A percentile compares a stretch with the other conserved stretches of the same genome.
These are phyloP conservation scores for Exophiala dermatitidis DNA, from an alignment of 2,329 filamentous ascomycete genomes.

Conservation along the genomic window DNA sequence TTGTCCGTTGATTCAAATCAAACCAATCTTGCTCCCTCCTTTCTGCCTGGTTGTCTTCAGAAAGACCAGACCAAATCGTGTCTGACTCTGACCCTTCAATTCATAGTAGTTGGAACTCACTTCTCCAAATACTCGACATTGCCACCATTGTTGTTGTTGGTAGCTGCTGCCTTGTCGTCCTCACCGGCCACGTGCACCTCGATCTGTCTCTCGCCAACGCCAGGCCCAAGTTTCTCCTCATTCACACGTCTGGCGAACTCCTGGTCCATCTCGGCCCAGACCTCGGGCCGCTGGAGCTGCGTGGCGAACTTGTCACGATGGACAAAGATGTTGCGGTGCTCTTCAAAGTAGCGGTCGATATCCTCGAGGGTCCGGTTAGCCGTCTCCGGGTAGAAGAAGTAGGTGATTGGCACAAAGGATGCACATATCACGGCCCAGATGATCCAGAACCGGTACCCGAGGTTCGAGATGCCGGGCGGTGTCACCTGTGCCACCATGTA, in stretches of 20 bases:
- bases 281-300: slow-evolving; percentile 19
- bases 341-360: slow-evolving; percentile 31
- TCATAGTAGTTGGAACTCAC: too few relatives aligned
- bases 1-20: too few relatives aligned
- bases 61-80: too few relatives aligned
- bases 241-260: slow-evolving; percentile 10
- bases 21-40: too few relatives aligned
- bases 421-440: slow-evolving; percentile 30
- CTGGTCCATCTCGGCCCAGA: slow-evolving; percentile 18
- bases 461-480: slow-evolving; percentile 30
- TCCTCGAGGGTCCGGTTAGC: slow-evolving; percentile 31
- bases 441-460: slow-evolving; percentile 32
- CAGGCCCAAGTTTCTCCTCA: slow-evolving; percentile 1
- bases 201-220: too few relatives aligned
- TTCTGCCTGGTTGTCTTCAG: too few relatives aligned
- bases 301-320: slow-evolving; percentile 23
- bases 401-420: slow-evolving; percentile 29
- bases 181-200: too few relatives aligned
- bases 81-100: too few relatives aligned
- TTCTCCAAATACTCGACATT: too few relatives aligned
- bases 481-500: slow-evolving; percentile 34
- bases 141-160: too few relatives aligned
- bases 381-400: slow-evolving; percentile 32
- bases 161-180: too few relatives aligned
- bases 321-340: slow-evolving; percentile 21